Evolutionary conservation across 192 early-diverging fungal genomes (phyloP), one percentile per base, ranked within the genome.

Genomic region (Allomyces macrogynus): DNA sequence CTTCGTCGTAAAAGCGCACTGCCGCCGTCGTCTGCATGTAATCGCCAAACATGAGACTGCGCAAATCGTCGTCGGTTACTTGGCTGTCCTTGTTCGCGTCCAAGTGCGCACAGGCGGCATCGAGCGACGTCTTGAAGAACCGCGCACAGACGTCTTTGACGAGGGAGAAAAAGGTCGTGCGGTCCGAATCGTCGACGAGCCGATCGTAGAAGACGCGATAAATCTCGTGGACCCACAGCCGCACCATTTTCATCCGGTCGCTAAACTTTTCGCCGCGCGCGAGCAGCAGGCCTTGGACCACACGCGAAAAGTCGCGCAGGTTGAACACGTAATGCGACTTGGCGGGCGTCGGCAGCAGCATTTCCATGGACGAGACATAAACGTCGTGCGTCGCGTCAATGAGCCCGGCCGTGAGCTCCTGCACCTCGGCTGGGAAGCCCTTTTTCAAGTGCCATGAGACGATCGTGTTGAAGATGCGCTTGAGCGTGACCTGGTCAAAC

Each of bases 291-390:
- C 95, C 97, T 61, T 93, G 86, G 66, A 93, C 83, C 94, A 95
- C 98, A 24, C 97, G 87, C 1, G 95, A 97, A 69, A 99, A 80
- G 80, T 99, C 97, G 77, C 97, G 89, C 65, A 95, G 95, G 69
- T 89, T 92, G 76, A 97, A 99, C 67, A 99, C 88, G 67, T 98
- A 99, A 74, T 99, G 97, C 1, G 94, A 90, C 75, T 99, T 95
- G 69, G 88, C 89, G 74, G 98, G 94, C 0, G 93, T 84, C 20
- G 95, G 97, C 66, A 99, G 98, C 66, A 81, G 80, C 63, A 78
- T 79, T 76, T 99, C 93, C n/a, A 91, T 95, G 65, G 77, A 73
- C 61, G 89, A 69, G 68, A 92, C 98, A 65, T 98, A 87, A 22
- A 97, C 93, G 1, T 98, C 91, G 92, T 97, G 98, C 5, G 97